Conservation (phyloP, 441 rosid genomes). For the Codiaeum variegatum region DNA sequence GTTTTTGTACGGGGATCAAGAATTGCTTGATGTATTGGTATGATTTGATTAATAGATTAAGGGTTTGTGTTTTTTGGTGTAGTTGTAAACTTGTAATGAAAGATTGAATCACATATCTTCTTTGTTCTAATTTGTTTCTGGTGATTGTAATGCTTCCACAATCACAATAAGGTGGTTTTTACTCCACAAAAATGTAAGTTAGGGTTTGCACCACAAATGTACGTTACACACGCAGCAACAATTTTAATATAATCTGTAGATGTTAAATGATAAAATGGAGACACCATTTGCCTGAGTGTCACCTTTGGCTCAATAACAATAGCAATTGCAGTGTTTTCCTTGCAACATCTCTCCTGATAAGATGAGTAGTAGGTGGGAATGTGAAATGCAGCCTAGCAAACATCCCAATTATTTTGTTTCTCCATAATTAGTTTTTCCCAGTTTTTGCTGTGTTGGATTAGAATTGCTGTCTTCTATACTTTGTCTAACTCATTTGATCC, state of each 20-base stretch:
- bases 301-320: not conserved
- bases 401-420: not conserved
- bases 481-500: conserved; percentile 17
- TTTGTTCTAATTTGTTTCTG: not conserved
- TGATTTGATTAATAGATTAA: not conserved
- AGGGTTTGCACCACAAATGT: not conserved
- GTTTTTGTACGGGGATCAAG: not conserved
- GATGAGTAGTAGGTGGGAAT: not conserved
- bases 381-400: not conserved
- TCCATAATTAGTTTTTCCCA: not conserved
- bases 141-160: not conserved
- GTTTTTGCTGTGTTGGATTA: not conserved
- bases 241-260: not conserved
- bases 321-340: not conserved
- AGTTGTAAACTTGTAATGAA: not conserved
- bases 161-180: not conserved
- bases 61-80: not conserved
- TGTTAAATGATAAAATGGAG: not conserved
- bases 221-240: not conserved
- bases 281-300: not conserved
- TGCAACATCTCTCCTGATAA: not conserved
- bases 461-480: conserved; percentile 8
- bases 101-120: not conserved
- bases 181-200: not conserved
- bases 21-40: not conserved